Evolutionary conservation across 768 basidiomycete genomes (phyloP), one percentile per base, ranked within the genome.

Genomic region (Pholiota microspora): DNA sequence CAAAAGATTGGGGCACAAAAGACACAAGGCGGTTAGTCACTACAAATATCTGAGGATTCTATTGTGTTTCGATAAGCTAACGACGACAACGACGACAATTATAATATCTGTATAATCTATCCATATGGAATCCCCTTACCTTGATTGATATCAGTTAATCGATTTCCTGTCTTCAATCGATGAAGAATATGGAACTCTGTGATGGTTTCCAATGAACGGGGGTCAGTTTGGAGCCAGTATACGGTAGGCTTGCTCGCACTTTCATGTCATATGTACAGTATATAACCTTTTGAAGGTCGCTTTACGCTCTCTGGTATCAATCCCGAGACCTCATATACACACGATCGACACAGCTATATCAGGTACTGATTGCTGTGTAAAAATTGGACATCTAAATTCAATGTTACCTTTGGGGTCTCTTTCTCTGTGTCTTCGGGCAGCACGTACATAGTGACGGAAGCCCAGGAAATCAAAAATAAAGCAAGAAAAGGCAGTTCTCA

Each of bases 21-120:
- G 93, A 59, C 93, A 95, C 65, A 71, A 81, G 60, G 73, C 87
- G 48, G 92, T 93, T 59, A 56, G 68, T 60, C 35, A 21, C 32
- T 13, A n/a, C n/a, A 48, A 36, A 48, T 51, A 36, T 16, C 21
- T 56, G 15, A 29, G 34, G 45, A 38, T 23, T 9, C 29, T 27
- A 12, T 21, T 55, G 29, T 16, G 23, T 29, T 21, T 46, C 48
- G 29, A 49, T 44, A 13, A 31, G 25, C 38, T 38, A 23, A 27
- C 27, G 46, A 42, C 10, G 18, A 7, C 40, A 4, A 27, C 27
- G 46, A 42, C 10, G 8, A 7, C 21, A 2, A 18, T 38, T 7
- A 7, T 16, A 2, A 18, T 38, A 23, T 42, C 21, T 42, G 21
- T 21, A 21, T 16, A 42, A 42, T 42, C 21, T 42, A 42, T 42